Evolutionary conservation across 495 filamentous ascomycete species (phyloP), one percentile per base, ranked within the genome.

Genomic region (Amniculicola lignicola): DNA sequence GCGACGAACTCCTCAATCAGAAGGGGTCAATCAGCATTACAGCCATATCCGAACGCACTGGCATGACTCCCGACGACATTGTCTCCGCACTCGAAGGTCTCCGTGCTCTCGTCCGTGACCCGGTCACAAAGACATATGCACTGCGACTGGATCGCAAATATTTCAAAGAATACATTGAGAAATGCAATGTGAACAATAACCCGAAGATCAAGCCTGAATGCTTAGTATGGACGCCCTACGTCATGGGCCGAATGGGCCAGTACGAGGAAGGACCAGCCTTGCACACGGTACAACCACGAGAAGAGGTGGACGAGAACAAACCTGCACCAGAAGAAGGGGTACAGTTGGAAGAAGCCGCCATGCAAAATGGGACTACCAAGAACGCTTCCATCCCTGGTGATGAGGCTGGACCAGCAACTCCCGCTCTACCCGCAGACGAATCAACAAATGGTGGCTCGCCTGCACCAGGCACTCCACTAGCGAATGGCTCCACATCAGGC

Each of bases 61-160:
- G 93, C 18, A 88, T 98, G 81, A 97, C 93, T 1, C 83, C 93
- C 1, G 93, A 98, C 67, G 93, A 98, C 69, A 89, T 96, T 38
- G 84, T 98, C 11, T 95, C 90, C 23, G 91, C 88, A 1, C 74
- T 98, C 4, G 93, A 98, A 70, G 89, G 86, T 1, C 73, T 98
- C 7, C 83, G 91, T 37, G 90, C 89, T 37, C 76, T 98, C 11
- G 87, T 97, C 18, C 78, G 89, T 43, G 93, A 98, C 67, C 93
- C 94, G 1, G 75, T 88, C 45, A 96, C 92, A 0, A 85, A 86
- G 51, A 78, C 82, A 10, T 98, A 97, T 64, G 93, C 90, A 4
- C 79, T 98, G 38, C 84, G 93, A 23, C 76, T 96, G 22, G 90
- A 96, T 64, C 79, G 85, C 48, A 72, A 79, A 0, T 95, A 86